Base-by-base conservation (phyloP, 2,329 filamentous ascomycete species). In the Cladophialophora carrionii region DNA sequence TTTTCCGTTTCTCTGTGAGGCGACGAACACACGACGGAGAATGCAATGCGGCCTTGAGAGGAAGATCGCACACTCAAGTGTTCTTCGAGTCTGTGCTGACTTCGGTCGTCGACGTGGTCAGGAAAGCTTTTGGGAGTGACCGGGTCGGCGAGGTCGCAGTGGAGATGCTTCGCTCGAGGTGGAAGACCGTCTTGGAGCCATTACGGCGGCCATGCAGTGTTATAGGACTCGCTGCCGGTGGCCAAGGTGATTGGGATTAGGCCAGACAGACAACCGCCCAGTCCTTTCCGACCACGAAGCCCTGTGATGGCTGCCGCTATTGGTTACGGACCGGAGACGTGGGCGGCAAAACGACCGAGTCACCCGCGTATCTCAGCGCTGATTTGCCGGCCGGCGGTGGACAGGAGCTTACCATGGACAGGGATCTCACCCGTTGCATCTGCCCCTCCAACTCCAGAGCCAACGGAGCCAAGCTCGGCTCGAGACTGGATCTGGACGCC, bases 1-100 rank as follows among this genome's bases (percentile, higher is more conserved):
- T 29, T 4, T 53, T 20, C 29, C 51, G 29, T 4, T n/a, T 17
- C 10, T 62, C 32, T 58, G n/a, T 56, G 48, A 20, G 10, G 10
- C 22, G 26, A 24, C 52, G 31, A 26, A 22, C n/a, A n/a, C n/a
- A 29, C 12, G n/a, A 49, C 24, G 34, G n/a, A 46, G 22, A 17
- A n/a, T 22, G 14, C 51, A 17, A n/a, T 22, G 14, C 51, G 41
- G 37, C 31, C n/a, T 49, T 22, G 10, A 12, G 54, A 56, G 43
- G 61, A 66, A 66, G 64, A 63, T 41, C 26, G 55, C 59, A 66
- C 62, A 67, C 48, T 65, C 56, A 64, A 68, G 63, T 62, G 63
- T 56, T 66, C 63, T 63, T 65, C 57, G 49, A 41, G n/a, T 31
- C 55, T 53, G n/a, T 49, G 29, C 37, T 49, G 4, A 52, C 26